Base-by-base conservation (phyloP, 495 filamentous ascomycete species). In the Hypoxylon lienhwacheense region DNA sequence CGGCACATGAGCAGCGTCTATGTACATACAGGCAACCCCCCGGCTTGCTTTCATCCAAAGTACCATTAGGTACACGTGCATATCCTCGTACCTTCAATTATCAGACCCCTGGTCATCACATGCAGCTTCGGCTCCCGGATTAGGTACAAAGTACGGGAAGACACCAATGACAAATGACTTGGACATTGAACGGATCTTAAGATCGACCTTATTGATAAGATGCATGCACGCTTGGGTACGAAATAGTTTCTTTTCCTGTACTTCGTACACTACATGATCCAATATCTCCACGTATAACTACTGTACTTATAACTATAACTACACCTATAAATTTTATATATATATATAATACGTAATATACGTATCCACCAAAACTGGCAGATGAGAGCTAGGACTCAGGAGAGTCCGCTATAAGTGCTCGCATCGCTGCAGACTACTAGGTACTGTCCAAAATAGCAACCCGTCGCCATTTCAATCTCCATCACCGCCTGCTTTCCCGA, bases 41-140 rank as follows among this genome's bases (percentile, higher is more conserved):
- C 37, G 37, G 21, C 20, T 41, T 41, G 1, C 37, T 21, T 41
- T 14, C n/a, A n/a, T 22, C 25, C 21, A 26, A 54, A 20, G 37
- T 46, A 45, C 32, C 16, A 29, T 53, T 59, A 52, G 55, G 55
- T 59, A 59, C 49, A 59, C 56, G 44, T 50, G 49, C 56, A 53
- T 59, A 20, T n/a, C 37, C n/a, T 39, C 6, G 7, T 31, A 8
- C 29, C 43, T 41, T 33, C 15, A 26, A 35, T 35, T 56, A 49
- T 37, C 37, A 56, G 39, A 43, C 29, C 15, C 53, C 53, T 32
- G 32, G 44, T 45, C 40, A 29, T 50, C 45, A 51, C 33, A 57
- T 58, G 47, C 54, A 47, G 42, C 54, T 52, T 32, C 47, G 54
- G 43, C 25, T 59, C 36, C 48, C 55, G 48, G 32, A 59, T 59